Conservation (phyloP, 108 stramenopile genomes). For the Cyclostephanos invisitatus region DNA sequence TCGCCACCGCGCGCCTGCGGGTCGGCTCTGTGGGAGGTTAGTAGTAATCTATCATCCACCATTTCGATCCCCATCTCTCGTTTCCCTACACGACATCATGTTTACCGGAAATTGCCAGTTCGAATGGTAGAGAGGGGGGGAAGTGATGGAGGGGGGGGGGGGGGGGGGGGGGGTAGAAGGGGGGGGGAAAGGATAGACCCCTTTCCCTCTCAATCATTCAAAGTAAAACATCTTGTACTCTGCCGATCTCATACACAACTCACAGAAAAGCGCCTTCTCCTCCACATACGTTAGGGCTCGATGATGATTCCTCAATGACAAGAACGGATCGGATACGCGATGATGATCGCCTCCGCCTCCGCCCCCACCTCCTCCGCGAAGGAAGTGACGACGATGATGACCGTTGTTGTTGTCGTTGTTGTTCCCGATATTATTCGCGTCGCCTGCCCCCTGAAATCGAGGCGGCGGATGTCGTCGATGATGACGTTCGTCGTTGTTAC, state of each 20-base stretch:
- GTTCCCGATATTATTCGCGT: not conserved
- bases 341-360: not conserved
- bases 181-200: not conserved
- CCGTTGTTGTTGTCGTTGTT: not conserved
- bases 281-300: conserved; percentile 63
- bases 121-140: not conserved
- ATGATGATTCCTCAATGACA: not conserved
- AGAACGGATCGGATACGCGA: not conserved
- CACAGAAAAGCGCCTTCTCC: conserved; percentile 65
- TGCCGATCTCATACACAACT: conserved; percentile 5
- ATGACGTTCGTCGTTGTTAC: too few species aligned
- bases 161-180: not conserved
- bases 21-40: conserved; percentile 1
- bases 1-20: not conserved
- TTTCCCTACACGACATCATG: too few species aligned
- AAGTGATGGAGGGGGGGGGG: not conserved
- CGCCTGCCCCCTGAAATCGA: not conserved
- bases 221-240: too few species aligned
- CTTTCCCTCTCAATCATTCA: not conserved
- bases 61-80: conserved; percentile 13
- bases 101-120: too few species aligned
- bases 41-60: not conserved
- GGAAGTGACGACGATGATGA: not conserved
- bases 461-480: too few species aligned
- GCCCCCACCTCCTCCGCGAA: not conserved